Evolutionary conservation across 2,329 filamentous ascomycete species (phyloP), one percentile per base, ranked within the genome.

Genomic region (Colletotrichum godetiae): DNA sequence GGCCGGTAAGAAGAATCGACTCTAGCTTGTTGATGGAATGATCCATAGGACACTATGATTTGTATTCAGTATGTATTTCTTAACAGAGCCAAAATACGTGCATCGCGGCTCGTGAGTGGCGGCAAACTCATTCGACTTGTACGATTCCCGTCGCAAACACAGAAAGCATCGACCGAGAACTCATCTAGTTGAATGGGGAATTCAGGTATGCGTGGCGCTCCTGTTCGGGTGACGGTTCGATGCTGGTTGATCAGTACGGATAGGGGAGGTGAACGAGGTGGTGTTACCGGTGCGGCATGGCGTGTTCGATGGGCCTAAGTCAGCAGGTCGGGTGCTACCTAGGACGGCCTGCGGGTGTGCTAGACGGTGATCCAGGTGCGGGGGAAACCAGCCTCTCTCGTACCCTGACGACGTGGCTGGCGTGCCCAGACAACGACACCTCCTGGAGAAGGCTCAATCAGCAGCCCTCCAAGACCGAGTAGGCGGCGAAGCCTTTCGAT

Each of bases 381-480:
- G 56, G 69, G 70, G 46, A 58, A 33, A 66, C 70, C 71, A 66
- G 71, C 67, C 71, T 65, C 69, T 72, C 53, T 24, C 22, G 33
- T 35, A 56, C 33, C 49, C 62, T 29, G 49, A 42, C 49, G 70
- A 64, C 55, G 33, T 69, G 60, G 67, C 55, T 70, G 70, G 55
- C 60, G 67, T 73, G 56, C 67, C 71, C 35, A 73, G 67, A 70
- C 71, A 52, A 73, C 67, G 55, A 70, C 71, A 73, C 67, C 56
- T 66, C 60, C 56, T 56, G 33, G 49, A 70, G 66, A 70, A 73
- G 67, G 70, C 70, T 70, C 67, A 33, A 27, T 35, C 42, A n/a
- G 5, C 27, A 6, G 59, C 24, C 7, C 37, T 19, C 55, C 67
- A 61, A 61, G 60, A 68, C 60, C 5, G 2, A 37, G 46, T 49